Conservation (phyloP, 805 yeast species). For the Brettanomyces sp. region DNA sequence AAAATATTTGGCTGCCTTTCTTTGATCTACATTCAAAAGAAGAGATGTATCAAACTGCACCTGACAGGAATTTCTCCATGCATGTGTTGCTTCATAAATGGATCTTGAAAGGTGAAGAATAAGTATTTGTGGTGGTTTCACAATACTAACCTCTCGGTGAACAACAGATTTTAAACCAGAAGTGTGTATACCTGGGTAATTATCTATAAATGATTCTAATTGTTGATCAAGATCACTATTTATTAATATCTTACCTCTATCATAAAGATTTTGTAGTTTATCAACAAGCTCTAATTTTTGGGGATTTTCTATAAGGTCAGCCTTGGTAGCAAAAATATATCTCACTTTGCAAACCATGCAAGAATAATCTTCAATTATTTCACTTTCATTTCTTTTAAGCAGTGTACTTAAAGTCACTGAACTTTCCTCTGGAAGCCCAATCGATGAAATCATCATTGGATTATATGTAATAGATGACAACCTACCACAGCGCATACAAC, state of each 20-base stretch:
- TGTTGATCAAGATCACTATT: slow-evolving; percentile 58
- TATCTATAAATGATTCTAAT: slow-evolving; percentile 36
- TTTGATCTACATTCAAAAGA: slow-evolving; percentile 31
- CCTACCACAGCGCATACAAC: slow-evolving; percentile 58
- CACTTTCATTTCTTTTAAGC: slow-evolving; percentile 47
- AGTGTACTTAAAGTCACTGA: slow-evolving; percentile 36
- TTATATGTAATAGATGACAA: slow-evolving; percentile 49
- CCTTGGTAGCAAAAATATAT: slow-evolving; percentile 23
- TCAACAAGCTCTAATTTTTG: slow-evolving; percentile 19
- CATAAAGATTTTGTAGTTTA: slow-evolving; percentile 26
- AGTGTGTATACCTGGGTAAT: slow-evolving; percentile 25
- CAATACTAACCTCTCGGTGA: slow-evolving; percentile 51
- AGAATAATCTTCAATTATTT: slow-evolving; percentile 69
- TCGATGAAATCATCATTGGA: slow-evolving; percentile 62
- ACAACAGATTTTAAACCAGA: slow-evolving; percentile 49
- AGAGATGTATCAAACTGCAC: slow-evolving; percentile 54
- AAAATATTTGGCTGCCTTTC: slow-evolving; percentile 8
- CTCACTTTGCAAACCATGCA: slow-evolving; percentile 62
- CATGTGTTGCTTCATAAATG: slow-evolving; percentile 54
- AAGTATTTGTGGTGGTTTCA: slow-evolving; percentile 60
- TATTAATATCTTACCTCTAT: slow-evolving; percentile 34
- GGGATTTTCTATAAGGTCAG: slow-evolving; percentile 3
- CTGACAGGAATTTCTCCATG: slow-evolving; percentile 66
- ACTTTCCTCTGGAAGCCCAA: slow-evolving; percentile 57
- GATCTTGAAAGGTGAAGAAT: slow-evolving; percentile 85